These are phyloP conservation scores for Middelhovenomyces tepae DNA, from an alignment of 805 yeast genomes.

Conservation along the genomic window DNA sequence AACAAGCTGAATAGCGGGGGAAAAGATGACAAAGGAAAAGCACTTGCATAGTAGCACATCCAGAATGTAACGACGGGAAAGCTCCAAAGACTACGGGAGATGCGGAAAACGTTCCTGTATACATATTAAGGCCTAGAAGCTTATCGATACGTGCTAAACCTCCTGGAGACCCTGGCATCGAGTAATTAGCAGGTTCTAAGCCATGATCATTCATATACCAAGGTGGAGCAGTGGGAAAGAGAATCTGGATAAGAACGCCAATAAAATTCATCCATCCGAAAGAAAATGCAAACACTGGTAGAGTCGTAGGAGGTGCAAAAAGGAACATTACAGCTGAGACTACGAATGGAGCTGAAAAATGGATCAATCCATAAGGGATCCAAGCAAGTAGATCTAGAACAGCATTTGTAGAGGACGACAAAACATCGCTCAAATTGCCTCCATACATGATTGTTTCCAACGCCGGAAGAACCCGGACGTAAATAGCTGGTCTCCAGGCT, in stretches of 20 bases:
- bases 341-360: slow-evolving; percentile 84
- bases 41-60: slow-evolving; percentile 90
- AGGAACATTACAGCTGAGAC: slow-evolving; percentile 69
- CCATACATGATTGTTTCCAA: slow-evolving; percentile 89
- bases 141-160: slow-evolving; percentile 84
- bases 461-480: slow-evolving; percentile 82
- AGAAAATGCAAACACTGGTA: slow-evolving; percentile 80
- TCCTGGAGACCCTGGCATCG: slow-evolving; percentile 92
- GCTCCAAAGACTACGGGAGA: slow-evolving; percentile 96
- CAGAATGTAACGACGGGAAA: slow-evolving; percentile 77
- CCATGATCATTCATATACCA: slow-evolving; percentile 89
- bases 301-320: slow-evolving; percentile 84
- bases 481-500: slow-evolving; percentile 74
- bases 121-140: slow-evolving; percentile 70
- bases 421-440: slow-evolving; percentile 74
- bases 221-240: slow-evolving; percentile 94
- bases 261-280: slow-evolving; percentile 89
- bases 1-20: slow-evolving; percentile 57
- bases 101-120: slow-evolving; percentile 70
- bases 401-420: slow-evolving; percentile 62
- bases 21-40: slow-evolving; percentile 75
- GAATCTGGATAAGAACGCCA: slow-evolving; percentile 75
- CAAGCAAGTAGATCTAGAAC: slow-evolving; percentile 79
- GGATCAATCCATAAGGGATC: slow-evolving; percentile 90
- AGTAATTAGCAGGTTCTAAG: slow-evolving; percentile 79